Evolutionary conservation across 169 alveolate species (phyloP), one percentile per base, ranked within the genome.

Genomic region (Babesia sp.): DNA sequence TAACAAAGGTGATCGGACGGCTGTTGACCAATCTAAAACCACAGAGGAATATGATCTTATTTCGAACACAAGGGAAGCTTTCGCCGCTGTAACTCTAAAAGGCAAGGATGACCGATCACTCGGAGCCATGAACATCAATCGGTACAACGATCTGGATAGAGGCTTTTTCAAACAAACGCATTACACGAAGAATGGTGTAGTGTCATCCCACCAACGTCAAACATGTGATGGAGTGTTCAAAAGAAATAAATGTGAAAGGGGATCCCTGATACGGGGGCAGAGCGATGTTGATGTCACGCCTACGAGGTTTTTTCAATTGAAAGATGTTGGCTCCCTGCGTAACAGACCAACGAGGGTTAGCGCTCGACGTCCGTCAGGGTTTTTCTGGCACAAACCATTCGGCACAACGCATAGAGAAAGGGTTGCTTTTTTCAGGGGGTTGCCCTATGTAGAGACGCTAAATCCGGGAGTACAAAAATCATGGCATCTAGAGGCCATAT

Each of bases 401-500:
- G 69, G 60, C 26, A 55, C 22, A 14, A 20, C 45, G 24, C 67
- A 22, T 1, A 51, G 45, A 18, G 55, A 48, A 20, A 55, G 37
- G 22, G 63, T 2, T 0, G 22, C 34, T 8, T 72, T 26, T 33
- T 71, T 56, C 22, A 71, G 42, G 14, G 69, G 71, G 2, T 50
- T 77, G 48, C 86, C 75, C 11, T 46, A 59, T 44, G 77, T 79
- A 14, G 87, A 79, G 37, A 51, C 64, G 31, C 22, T 79, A 5
- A 42, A 37, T 41, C 68, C 82, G 0, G 58, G 53, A 16, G 82
- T 61, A 22, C 83, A 79, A 46, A 79, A 79, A 50, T 69, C 83
- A 34, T 79, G 87, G 87, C 87, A 79, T 37, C 53, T 79, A 28
- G 84, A 79, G 69, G 87, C 87, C 24, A 79, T 79, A 20, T 57